A percentile compares a stretch with the other conserved stretches of the same genome.
phyloP scores from a whole-genome alignment of 148 eudicot genomes.

The Nepenthes mirabilis region DNA sequence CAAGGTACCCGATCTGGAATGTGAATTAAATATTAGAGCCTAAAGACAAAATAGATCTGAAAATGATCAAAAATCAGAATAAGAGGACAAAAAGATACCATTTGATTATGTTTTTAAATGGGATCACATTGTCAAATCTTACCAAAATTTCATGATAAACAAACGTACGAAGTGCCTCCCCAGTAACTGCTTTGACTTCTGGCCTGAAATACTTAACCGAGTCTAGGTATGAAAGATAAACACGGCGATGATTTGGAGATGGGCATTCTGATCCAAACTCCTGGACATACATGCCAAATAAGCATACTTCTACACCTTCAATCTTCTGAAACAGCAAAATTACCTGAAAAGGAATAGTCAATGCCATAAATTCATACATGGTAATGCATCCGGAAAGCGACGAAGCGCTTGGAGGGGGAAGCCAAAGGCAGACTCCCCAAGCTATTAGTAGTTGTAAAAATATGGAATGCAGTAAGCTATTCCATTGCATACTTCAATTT shows the following conservation, averaged over 20 bases:
- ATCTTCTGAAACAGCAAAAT: slow-evolving; percentile 82
- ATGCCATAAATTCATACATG: background rate
- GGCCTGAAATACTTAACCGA: slow-evolving; percentile 97
- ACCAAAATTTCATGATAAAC: slow-evolving; percentile 98
- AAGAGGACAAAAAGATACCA: background rate
- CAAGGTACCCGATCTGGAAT: slow-evolving; percentile 83
- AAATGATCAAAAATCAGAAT: background rate
- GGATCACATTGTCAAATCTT: slow-evolving; percentile 10
- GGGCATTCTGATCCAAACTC: slow-evolving; percentile 91
- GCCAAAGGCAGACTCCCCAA: too few relatives aligned
- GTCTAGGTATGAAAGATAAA: slow-evolving; percentile 91
- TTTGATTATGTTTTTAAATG: background rate
- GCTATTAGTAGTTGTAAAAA: too few relatives aligned
- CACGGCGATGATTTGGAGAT: slow-evolving; percentile 89
- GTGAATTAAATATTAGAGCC: background rate
- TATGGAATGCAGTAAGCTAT: too few relatives aligned
- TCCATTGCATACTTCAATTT: background rate
- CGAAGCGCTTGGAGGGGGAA: too few relatives aligned
- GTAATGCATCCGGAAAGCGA: background rate
- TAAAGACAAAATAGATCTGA: background rate
- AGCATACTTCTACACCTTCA: slow-evolving; percentile 97
- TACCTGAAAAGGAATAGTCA: slow-evolving; percentile 35
- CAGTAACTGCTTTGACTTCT: slow-evolving; percentile 70
- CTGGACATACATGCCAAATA: slow-evolving; percentile 98
- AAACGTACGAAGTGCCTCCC: slow-evolving; percentile 95